phyloP scores from a whole-genome alignment of 768 basidiomycete species.

The Auricularia heimuer region DNA sequence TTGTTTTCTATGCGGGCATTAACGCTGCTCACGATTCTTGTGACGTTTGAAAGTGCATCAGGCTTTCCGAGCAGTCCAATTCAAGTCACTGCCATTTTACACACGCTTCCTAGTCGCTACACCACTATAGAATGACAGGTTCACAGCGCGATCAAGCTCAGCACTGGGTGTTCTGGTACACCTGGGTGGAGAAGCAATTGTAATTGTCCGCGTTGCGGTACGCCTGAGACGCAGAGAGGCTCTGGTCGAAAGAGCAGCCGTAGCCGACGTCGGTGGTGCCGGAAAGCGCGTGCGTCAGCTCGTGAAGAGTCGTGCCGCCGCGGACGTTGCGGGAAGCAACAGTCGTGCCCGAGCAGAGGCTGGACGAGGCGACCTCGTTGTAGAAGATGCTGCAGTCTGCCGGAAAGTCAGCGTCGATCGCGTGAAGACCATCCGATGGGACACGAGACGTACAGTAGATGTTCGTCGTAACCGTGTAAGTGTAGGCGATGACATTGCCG shows the following conservation, averaged over 20 bases:
- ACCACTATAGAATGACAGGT: too few species aligned
- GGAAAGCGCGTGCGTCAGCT: slow-evolving; percentile 36
- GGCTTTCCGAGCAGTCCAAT: too few species aligned
- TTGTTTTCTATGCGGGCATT: too few species aligned
- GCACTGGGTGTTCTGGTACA: slow-evolving; percentile 32
- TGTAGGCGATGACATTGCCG: slow-evolving; percentile 36
- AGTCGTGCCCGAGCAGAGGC: slow-evolving; percentile 34
- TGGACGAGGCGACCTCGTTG: slow-evolving; percentile 29
- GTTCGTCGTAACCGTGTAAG: slow-evolving; percentile 35
- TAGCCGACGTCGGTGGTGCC: slow-evolving; percentile 33
- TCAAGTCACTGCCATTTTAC: too few species aligned
- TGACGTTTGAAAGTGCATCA: too few species aligned
- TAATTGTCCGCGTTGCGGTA: slow-evolving; percentile 37
- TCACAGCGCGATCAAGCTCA: slow-evolving; percentile 11
- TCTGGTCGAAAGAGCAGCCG: slow-evolving; percentile 33
- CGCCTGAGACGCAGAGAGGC: slow-evolving; percentile 21
- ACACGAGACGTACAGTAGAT: slow-evolving; percentile 26
- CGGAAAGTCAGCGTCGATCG: neutral
- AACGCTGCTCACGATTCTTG: too few species aligned
- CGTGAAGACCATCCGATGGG: too few species aligned
- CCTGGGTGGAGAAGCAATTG: slow-evolving; percentile 32
- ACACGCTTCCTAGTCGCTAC: too few species aligned
- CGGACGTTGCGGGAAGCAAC: slow-evolving; percentile 37
- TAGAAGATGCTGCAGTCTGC: slow-evolving; percentile 34
- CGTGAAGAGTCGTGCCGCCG: slow-evolving; percentile 39